These are phyloP conservation scores for Tolypocladium inflatum DNA, from an alignment of 2,329 filamentous ascomycete species.

Conservation along the genomic window DNA sequence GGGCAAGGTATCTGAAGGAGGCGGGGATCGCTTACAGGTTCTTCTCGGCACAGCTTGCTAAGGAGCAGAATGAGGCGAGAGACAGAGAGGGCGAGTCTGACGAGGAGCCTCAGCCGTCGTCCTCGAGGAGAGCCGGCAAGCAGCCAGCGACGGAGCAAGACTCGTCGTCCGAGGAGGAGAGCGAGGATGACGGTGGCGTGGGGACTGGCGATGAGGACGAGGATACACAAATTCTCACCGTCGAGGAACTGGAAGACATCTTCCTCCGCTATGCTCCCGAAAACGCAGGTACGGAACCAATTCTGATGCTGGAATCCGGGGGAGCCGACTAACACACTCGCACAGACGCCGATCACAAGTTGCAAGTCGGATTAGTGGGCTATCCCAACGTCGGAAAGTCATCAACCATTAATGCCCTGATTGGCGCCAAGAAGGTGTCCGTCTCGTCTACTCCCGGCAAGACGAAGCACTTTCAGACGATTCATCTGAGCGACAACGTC, in stretches of 20 bases:
- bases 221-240: slow-evolving; percentile 75
- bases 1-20: slow-evolving; percentile 79
- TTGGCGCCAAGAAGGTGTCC: slow-evolving; percentile 96
- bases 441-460: slow-evolving; percentile 96
- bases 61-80: slow-evolving; percentile 73
- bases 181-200: slow-evolving; percentile 26
- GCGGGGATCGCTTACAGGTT: slow-evolving; percentile 85
- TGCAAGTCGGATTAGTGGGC: slow-evolving; percentile 86
- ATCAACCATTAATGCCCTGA: slow-evolving; percentile 97
- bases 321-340: neutral
- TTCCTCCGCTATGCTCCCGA: slow-evolving; percentile 65
- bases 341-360: slow-evolving; percentile 51
- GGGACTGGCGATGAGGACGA: slow-evolving; percentile 24
- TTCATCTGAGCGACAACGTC: slow-evolving; percentile 82
- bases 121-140: slow-evolving; percentile 16
- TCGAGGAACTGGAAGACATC: slow-evolving; percentile 83
- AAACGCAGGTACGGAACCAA: slow-evolving; percentile 33
- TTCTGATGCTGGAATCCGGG: neutral
- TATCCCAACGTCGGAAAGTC: slow-evolving; percentile 99
- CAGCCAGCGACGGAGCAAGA: slow-evolving; percentile 11
- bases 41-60: slow-evolving; percentile 89
- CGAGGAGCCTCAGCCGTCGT: slow-evolving; percentile 12
- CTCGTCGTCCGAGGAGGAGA: slow-evolving; percentile 10
- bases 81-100: slow-evolving; percentile 42
- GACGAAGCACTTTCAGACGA: slow-evolving; percentile 98